A percentile compares a stretch with the other conserved stretches of the same genome.
phyloP scores from a whole-genome alignment of 2,329 filamentous ascomycete genomes.

The Diatrype stigma region DNA sequence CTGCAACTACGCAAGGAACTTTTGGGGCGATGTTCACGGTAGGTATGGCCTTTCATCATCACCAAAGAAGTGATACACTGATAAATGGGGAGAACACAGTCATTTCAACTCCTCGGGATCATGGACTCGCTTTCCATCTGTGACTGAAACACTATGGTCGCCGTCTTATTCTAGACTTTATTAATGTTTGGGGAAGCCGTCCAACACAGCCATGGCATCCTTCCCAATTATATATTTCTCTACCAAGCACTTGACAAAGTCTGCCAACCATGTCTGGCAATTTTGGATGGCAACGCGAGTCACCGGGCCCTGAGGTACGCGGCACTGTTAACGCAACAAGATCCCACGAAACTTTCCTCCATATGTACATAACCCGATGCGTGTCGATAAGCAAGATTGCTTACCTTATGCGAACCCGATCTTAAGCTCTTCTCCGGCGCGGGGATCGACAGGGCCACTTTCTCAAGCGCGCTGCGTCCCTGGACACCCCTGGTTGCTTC shows the following conservation, averaged over 20 bases:
- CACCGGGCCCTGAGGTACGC: background rate
- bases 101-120: too few relatives aligned
- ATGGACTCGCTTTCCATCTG: too few relatives aligned
- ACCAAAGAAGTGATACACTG: too few relatives aligned
- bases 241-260: background rate
- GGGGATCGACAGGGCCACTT: background rate
- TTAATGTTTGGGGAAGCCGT: background rate
- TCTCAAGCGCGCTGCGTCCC: background rate
- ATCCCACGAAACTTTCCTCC: too few relatives aligned
- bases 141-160: too few relatives aligned
- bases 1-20: too few relatives aligned
- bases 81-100: too few relatives aligned
- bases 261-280: background rate
- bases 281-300: background rate
- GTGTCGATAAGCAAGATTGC: background rate
- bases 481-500: background rate
- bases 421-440: background rate
- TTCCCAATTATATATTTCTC: background rate
- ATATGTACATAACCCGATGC: too few relatives aligned
- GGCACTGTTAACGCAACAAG: background rate
- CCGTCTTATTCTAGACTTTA: too few relatives aligned
- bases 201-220: background rate
- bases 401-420: background rate
- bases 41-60: too few relatives aligned
- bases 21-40: too few relatives aligned